A percentile compares a stretch with the other conserved stretches of the same genome.
phyloP scores from a whole-genome alignment of 148 eudicot genomes.

The Nepenthes mirabilis region DNA sequence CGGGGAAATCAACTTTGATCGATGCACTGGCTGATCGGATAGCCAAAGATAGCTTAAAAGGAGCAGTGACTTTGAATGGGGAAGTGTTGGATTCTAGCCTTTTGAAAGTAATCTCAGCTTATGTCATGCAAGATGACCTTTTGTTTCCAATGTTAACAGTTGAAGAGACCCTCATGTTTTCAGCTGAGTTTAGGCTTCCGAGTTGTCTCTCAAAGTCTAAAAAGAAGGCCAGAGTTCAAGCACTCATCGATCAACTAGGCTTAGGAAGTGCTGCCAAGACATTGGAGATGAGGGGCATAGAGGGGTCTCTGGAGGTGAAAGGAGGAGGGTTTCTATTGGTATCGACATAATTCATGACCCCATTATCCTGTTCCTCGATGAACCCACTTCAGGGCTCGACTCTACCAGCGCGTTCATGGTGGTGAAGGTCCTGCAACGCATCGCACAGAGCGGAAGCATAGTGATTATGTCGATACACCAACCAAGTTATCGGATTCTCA shows the following conservation, averaged over 20 bases:
- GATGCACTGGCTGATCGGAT: constrained; percentile 68
- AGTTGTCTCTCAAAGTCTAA: constrained; percentile 42
- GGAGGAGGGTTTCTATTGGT: constrained; percentile 78
- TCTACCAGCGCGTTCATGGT: constrained; percentile 88
- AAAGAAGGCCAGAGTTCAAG: constrained; percentile 59
- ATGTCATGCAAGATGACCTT: constrained; percentile 87
- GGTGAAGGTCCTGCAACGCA: constrained; percentile 60
- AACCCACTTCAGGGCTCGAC: constrained; percentile 88
- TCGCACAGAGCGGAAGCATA: constrained; percentile 78
- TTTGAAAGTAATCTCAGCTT: constrained; percentile 63
- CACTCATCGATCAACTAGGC: constrained; percentile 68
- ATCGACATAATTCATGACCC: constrained; percentile 81
- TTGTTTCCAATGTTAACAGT: constrained; percentile 84
- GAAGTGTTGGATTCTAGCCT: constrained; percentile 60
- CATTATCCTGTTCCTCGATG: constrained; percentile 74
- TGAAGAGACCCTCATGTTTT: constrained; percentile 71
- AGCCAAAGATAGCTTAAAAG: constrained; percentile 48
- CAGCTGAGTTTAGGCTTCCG: constrained; percentile 77
- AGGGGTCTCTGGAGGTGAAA: constrained; percentile 85
- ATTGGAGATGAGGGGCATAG: constrained; percentile 88
- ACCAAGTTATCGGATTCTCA: constrained; percentile 56
- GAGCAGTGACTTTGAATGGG: constrained; percentile 45
- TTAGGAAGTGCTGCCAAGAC: constrained; percentile 58
- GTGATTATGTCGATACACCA: constrained; percentile 79
- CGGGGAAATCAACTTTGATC: constrained; percentile 78